Evolutionary conservation across 768 basidiomycete genomes (phyloP).

Genomic region (Suillus discolor): DNA sequence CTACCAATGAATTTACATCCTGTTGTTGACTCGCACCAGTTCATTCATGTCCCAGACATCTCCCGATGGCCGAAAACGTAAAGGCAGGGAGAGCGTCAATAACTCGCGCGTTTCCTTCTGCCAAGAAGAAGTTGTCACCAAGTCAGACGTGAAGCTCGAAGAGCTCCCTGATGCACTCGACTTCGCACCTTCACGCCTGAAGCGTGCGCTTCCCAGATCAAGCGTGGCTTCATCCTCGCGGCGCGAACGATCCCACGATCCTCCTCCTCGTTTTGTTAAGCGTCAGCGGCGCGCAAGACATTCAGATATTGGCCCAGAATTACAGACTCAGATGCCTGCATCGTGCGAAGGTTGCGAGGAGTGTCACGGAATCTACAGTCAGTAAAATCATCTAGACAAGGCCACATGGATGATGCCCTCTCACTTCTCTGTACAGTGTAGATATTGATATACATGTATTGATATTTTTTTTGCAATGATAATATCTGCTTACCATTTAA

Average conservation of each 20-base stretch:
- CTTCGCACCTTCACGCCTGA: conserved; percentile 18
- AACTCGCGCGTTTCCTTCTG: background rate
- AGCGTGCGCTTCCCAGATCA: conserved; percentile 31
- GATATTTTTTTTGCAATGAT: background rate
- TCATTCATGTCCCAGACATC: background rate
- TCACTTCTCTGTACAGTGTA: background rate
- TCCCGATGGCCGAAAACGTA: conserved; percentile 7
- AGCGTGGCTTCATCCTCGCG: conserved; percentile 14
- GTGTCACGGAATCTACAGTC: background rate
- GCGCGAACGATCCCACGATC: conserved; percentile 7
- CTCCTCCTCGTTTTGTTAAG: conserved; percentile 17
- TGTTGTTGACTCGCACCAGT: conserved; percentile 2
- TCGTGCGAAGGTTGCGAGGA: background rate
- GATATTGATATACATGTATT: background rate
- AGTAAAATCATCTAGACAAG: background rate
- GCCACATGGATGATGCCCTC: background rate
- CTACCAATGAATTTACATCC: background rate
- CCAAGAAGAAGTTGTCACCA: background rate
- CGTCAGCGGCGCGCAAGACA: conserved; percentile 26
- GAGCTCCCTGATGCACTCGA: no score
- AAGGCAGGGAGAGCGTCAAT: background rate
- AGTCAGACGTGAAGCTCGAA: background rate
- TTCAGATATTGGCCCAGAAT: conserved; percentile 15
- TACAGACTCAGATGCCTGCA: background rate
- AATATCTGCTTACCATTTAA: background rate